phyloP scores from a whole-genome alignment of 2,329 filamentous ascomycete genomes.

The Coccinonectria pachysandricola region DNA sequence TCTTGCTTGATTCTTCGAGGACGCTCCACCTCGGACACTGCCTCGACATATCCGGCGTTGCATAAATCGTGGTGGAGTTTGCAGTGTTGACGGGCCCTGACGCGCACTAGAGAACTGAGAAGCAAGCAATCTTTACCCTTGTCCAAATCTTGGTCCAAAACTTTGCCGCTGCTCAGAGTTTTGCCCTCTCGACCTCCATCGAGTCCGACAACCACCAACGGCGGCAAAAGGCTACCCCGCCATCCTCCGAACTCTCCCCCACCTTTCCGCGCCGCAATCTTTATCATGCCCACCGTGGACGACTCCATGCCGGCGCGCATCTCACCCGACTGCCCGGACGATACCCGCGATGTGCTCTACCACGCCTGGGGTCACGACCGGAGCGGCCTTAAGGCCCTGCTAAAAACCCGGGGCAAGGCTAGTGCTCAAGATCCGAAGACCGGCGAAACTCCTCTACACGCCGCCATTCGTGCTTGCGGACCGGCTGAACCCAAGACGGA shows the following conservation, averaged over 20 bases:
- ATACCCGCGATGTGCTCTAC: constrained; percentile 40
- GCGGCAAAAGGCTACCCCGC: no score
- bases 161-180: no score
- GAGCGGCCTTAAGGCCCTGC: constrained; percentile 55
- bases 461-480: constrained; percentile 70
- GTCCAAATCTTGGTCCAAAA: no score
- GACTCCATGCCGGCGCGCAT: constrained; percentile 45
- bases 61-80: no score
- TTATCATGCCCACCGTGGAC: constrained; percentile 26
- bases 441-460: constrained; percentile 79
- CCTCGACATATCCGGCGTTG: no score
- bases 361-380: constrained; percentile 53
- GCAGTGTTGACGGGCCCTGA: no score
- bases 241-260: no score
- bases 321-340: constrained; percentile 39
- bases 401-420: constrained; percentile 52
- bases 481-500: constrained; percentile 23
- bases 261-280: neutral
- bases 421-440: constrained; percentile 78
- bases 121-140: no score
- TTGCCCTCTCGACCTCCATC: constrained; percentile 9
- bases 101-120: no score
- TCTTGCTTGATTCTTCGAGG: no score
- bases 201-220: no score
- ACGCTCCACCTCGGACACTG: no score